Evolutionary conservation across 148 eudicot genomes (phyloP).

Genomic region (Heliamphora exappendiculata): DNA sequence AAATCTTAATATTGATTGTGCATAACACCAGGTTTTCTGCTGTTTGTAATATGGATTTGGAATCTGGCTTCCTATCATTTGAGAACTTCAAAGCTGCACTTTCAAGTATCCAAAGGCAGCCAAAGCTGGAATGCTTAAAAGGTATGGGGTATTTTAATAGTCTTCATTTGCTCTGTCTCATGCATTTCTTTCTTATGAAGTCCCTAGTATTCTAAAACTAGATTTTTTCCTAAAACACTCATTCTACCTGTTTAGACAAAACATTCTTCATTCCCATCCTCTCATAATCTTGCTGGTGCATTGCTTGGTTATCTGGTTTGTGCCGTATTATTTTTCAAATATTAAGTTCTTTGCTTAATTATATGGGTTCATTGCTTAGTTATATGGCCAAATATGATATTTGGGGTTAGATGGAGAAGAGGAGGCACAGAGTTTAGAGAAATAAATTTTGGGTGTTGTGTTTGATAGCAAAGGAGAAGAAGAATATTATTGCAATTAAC

Average conservation of each 20-base stretch:
- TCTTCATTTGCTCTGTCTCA: neutral
- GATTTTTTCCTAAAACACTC: neutral
- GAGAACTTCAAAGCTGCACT: conserved; percentile 65
- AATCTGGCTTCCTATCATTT: conserved; percentile 51
- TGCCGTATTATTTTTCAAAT: too few relatives aligned
- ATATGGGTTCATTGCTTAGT: too few relatives aligned
- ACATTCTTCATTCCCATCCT: neutral
- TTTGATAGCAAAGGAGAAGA: too few relatives aligned
- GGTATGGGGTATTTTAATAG: conserved; percentile 28
- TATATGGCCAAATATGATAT: too few relatives aligned
- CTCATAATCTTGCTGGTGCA: too few relatives aligned
- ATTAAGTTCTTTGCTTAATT: too few relatives aligned
- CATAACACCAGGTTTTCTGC: conserved; percentile 53
- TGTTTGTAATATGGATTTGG: conserved; percentile 59
- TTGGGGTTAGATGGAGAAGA: too few relatives aligned
- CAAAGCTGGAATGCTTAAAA: conserved; percentile 69
- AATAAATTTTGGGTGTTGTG: too few relatives aligned
- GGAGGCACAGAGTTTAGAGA: too few relatives aligned
- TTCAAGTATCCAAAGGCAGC: conserved; percentile 49
- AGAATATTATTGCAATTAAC: too few relatives aligned
- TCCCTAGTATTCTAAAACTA: neutral
- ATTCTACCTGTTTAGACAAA: neutral
- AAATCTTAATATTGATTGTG: conserved; percentile 2
- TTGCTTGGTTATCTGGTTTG: too few relatives aligned
- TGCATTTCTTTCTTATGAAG: neutral